Evolutionary conservation across 1,284 basidiomycete genomes (phyloP), one percentile per base, ranked within the genome.

Genomic region (Microstroma glucosiphilum): DNA sequence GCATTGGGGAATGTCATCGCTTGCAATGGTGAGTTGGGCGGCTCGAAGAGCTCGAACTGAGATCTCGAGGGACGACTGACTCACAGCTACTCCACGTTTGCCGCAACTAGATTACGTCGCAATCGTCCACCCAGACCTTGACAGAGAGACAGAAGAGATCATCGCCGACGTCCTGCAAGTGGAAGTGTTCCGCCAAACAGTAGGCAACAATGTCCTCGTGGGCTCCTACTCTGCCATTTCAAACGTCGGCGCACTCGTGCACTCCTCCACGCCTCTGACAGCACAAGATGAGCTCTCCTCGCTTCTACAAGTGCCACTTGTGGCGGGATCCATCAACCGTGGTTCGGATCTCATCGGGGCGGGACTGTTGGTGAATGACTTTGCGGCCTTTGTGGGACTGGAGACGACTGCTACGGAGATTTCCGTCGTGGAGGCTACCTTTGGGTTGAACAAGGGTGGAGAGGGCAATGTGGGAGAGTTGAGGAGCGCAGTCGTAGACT

Each of bases 101-200:
- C 51, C 51, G 7, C 25, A 25, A 43, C 3, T 61, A 71, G 70
- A 80, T 59, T 73, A 77, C 60, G 72, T 75, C 19, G 77, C 72
- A 37, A 61, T 76, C 25, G 71, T 77, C 25, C 73, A 75, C 81
- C 96, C 96, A 13, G 96, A 99, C 74, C 84, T 99, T 66, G 94
- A 98, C 82, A 86, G 94, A 62, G 96, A 99, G 82, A 99, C 96
- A 8, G 96, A 99, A 79, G 96, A 98, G 81, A 98, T 99, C 81
- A 96, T 99, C 80, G 94, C 96, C 57, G 96, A 99, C 81, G 92
- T 96, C 12, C 86, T 99, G 71, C 96, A 97, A 82, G 96, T 98
- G 65, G 96, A 99, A 81, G 96, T 98, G 4, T 99, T 99, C 84
- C 85, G 94, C 59, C 94, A 99, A 81, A 99, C 93, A 12, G 85